phyloP scores from a whole-genome alignment of 2,329 filamentous ascomycete species.

The Aspergillus sp. region DNA sequence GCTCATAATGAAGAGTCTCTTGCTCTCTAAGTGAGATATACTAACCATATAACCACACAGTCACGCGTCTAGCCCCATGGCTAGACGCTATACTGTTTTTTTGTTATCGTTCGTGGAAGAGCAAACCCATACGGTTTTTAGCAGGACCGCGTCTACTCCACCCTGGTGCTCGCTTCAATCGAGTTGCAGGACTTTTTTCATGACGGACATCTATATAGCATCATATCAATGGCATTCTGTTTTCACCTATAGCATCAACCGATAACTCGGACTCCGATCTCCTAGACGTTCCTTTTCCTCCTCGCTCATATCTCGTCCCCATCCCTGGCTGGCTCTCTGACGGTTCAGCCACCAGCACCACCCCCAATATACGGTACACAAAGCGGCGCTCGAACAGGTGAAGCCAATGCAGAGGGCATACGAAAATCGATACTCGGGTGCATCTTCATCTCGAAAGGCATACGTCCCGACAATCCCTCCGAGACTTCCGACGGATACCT shows the following conservation, averaged over 20 bases:
- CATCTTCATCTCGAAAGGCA: conserved; percentile 38
- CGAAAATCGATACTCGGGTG: conserved; percentile 15
- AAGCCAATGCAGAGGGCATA: conserved; percentile 20
- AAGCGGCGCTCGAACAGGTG: conserved; percentile 15
- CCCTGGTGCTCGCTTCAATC: conserved; percentile 37
- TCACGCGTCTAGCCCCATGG: conserved; percentile 32
- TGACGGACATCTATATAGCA: conserved; percentile 32
- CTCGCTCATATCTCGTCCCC: conserved; percentile 15
- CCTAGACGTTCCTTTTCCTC: conserved; percentile 20
- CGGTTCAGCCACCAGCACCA: conserved; percentile 19
- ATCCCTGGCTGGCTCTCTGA: conserved; percentile 14
- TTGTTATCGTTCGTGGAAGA: conserved; percentile 40
- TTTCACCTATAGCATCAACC: conserved; percentile 5
- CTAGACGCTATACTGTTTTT: conserved; percentile 10
- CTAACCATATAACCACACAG: not conserved
- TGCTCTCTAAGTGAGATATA: not conserved
- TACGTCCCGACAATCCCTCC: conserved; percentile 49
- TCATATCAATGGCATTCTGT: not conserved
- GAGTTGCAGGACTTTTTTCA: conserved; percentile 41
- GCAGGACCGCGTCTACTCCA: conserved; percentile 46
- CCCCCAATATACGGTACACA: conserved; percentile 17
- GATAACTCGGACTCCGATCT: conserved; percentile 9
- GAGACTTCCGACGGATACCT: conserved; percentile 45
- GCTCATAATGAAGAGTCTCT: not conserved
- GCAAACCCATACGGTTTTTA: conserved; percentile 44